A percentile compares a stretch with the other conserved stretches of the same genome.
phyloP scores from a whole-genome alignment of 345 rosid genomes.

The Bruguiera gymnorhiza region DNA sequence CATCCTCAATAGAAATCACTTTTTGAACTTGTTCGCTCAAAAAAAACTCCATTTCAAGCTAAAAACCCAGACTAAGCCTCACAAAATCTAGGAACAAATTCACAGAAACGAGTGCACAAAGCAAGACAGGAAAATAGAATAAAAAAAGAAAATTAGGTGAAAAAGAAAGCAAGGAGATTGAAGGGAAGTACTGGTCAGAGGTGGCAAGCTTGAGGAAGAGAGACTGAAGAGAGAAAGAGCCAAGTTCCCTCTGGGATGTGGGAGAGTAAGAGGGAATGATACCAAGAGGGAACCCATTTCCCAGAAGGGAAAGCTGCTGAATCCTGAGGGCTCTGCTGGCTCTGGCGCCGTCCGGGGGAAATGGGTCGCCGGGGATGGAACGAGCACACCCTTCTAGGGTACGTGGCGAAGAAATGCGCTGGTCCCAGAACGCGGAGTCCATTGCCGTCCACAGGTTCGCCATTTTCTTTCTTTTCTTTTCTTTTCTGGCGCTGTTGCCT shows the following conservation, averaged over 20 bases:
- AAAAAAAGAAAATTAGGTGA: background rate
- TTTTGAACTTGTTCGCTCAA: background rate
- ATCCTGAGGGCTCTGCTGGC: constrained; percentile 72
- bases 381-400: constrained; percentile 63
- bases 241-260: constrained; percentile 43
- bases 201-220: constrained; percentile 53
- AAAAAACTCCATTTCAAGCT: no score
- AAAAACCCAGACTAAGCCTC: background rate
- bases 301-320: constrained; percentile 77
- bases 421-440: constrained; percentile 83
- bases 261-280: constrained; percentile 68
- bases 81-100: background rate
- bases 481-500: no score
- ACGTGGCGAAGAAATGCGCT: constrained; percentile 55
- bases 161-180: background rate
- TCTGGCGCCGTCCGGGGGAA: constrained; percentile 61
- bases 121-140: background rate
- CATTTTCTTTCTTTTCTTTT: constrained; percentile 31
- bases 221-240: constrained; percentile 70
- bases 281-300: constrained; percentile 73
- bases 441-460: constrained; percentile 70
- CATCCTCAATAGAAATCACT: background rate
- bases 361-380: constrained; percentile 71
- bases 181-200: constrained; percentile 47
- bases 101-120: background rate